Conservation (phyloP, 2,329 filamentous ascomycete species). For the Ambrosiella cleistominuta region DNA sequence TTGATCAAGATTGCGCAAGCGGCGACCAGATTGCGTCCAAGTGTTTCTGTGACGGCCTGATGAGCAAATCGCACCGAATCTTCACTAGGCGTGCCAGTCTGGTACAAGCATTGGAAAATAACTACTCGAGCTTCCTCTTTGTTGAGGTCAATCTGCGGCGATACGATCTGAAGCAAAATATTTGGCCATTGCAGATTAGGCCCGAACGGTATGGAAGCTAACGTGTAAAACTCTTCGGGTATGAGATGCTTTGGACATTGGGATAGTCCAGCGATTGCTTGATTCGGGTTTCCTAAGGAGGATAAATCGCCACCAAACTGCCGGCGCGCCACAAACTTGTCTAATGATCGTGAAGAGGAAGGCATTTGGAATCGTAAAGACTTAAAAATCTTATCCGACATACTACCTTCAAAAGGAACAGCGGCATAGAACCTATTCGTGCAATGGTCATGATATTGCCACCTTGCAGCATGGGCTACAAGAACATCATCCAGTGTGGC, state of each 20-base stretch:
- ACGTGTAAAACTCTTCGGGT: constrained; percentile 35
- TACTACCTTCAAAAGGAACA: too few relatives aligned
- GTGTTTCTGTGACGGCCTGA: constrained; percentile 17
- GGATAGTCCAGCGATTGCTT: constrained; percentile 31
- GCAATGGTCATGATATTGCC: constrained; percentile 21
- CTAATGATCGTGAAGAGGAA: constrained; percentile 18
- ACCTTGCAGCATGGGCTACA: constrained; percentile 27
- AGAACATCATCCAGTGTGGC: constrained; percentile 23
- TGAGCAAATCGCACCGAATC: background rate
- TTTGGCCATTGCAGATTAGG: constrained; percentile 36
- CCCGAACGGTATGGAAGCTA: constrained; percentile 32
- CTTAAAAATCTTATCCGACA: background rate
- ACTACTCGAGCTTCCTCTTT: constrained; percentile 29
- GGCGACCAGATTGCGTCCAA: constrained; percentile 21
- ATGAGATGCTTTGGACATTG: constrained; percentile 31
- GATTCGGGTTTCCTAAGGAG: constrained; percentile 24
- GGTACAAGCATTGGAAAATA: constrained; percentile 30
- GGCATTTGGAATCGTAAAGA: constrained; percentile 22
- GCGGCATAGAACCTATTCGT: too few relatives aligned
- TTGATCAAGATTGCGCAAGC: constrained; percentile 17
- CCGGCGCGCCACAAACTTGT: constrained; percentile 23
- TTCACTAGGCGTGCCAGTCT: constrained; percentile 24
- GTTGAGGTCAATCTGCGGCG: constrained; percentile 32
- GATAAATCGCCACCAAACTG: constrained; percentile 14
- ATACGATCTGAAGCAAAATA: constrained; percentile 31